These are phyloP conservation scores for Cyphellophora attinorum DNA, from an alignment of 2,329 filamentous ascomycete species.

Conservation along the genomic window DNA sequence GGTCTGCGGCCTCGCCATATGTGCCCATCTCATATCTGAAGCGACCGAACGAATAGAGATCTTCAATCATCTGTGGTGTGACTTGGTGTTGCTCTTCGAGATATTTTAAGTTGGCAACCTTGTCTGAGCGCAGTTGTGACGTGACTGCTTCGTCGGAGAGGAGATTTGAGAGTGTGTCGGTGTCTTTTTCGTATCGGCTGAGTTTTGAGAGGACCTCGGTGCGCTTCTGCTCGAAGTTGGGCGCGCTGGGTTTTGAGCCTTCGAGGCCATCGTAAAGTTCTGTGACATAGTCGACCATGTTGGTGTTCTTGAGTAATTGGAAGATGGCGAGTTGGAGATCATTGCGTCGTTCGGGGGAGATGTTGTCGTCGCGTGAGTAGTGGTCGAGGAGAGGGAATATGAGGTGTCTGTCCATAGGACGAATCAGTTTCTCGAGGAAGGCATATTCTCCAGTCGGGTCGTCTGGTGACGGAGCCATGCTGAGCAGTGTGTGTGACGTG, in stretches of 20 bases:
- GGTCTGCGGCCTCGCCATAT: slow-evolving; percentile 80
- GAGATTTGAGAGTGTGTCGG: slow-evolving; percentile 77
- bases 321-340: slow-evolving; percentile 82
- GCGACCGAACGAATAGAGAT: slow-evolving; percentile 88
- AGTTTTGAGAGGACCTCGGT: slow-evolving; percentile 78
- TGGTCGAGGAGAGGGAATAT: slow-evolving; percentile 96
- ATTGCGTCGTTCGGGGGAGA: slow-evolving; percentile 50
- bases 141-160: slow-evolving; percentile 84
- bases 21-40: slow-evolving; percentile 98
- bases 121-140: slow-evolving; percentile 84
- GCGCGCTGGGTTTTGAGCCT: slow-evolving; percentile 64
- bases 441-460: slow-evolving; percentile 60
- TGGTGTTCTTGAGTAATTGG: slow-evolving; percentile 88
- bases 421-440: slow-evolving; percentile 80
- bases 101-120: slow-evolving; percentile 97
- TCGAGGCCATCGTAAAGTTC: slow-evolving; percentile 85
- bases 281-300: slow-evolving; percentile 98
- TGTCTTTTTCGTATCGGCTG: slow-evolving; percentile 77
- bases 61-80: slow-evolving; percentile 89
- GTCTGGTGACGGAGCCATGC: slow-evolving; percentile 2
- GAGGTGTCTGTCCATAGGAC: slow-evolving; percentile 87
- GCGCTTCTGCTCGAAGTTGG: slow-evolving; percentile 80
- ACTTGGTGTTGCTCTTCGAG: slow-evolving; percentile 94
- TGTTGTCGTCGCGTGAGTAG: slow-evolving; percentile 70
- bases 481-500: neutral